Evolutionary conservation across 306 rosid species (phyloP), one percentile per base, ranked within the genome.

Genomic region (Myrica gale): DNA sequence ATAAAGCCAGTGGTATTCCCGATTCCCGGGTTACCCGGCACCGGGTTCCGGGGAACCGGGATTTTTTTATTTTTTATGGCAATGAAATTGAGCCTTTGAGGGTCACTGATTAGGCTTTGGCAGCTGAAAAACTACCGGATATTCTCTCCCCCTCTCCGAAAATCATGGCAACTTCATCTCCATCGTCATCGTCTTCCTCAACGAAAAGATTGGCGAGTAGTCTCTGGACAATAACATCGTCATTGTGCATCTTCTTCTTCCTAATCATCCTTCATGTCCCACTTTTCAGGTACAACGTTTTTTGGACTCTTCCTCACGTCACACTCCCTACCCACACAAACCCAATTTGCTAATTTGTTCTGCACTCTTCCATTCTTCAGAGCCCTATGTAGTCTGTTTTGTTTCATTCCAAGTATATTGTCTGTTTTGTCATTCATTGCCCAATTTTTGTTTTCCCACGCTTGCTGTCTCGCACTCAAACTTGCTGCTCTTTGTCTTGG

Each of bases 231-330:
- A 67, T 81, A 0, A 89, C 97, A 10, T 75, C 97, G 51, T n/a
- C 86, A 84, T n/a, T n/a, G n/a, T n/a, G n/a, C 76, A 62, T 92
- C 89, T 90, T 73, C 83, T 89, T 95, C 80, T 41, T 92, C 78
- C 85, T 95, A 32, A 90, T 95, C 88, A 56, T 92, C 58, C 89
- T 95, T 21, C 97, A 95, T 87, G 82, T 95, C 88, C 97, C 99
- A 71, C 97, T 95, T 66, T 95, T 95, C 92, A 88, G 99, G 99
- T 90, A 73, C 71, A 37, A 53, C 46, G 19, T 20, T 46, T 19
- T 73, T n/a, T 17, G 0, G 3, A n/a, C 12, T 5, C 76, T 6
- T 17, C 7, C 9, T 44, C 41, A 50, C 52, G 11, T 39, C 42
- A 47, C 51, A 10, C 70, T 39, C 7, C 4, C 21, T 26, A 26